Evolutionary conservation across 495 filamentous ascomycete species (phyloP), one percentile per base, ranked within the genome.

Genomic region (Rostrohypoxylon terebratum): DNA sequence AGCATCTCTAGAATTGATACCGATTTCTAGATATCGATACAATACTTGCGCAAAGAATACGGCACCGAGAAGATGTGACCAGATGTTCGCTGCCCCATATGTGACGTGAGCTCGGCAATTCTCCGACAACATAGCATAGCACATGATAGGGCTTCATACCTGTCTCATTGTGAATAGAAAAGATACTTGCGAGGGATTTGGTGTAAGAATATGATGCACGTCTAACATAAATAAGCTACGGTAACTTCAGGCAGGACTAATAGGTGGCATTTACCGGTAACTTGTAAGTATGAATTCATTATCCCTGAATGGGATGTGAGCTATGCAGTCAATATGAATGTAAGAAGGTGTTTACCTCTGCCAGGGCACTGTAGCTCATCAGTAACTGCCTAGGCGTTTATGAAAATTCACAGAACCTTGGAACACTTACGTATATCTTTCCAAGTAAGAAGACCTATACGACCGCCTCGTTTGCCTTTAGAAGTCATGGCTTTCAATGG

Each of bases 221-320:
- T 14, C 54, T 58, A 18, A 21, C 7, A 4, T 36, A 36, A 20
- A 21, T 58, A 6, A 58, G 44, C 10, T 44, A 6, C 18, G 36
- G 14, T 20, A 8, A 3, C 28, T 34, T n/a, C 8, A 62, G 16
- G 50, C 23, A 20, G 3, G 20, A 23, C 3, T 7, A 6, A 23
- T 9, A 25, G 1, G 21, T 28, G 6, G 21, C 18, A 42, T 33
- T 51, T 53, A 63, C 60, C 60, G 60, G 40, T 63, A 63, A 9
- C 47, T 14, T n/a, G 60, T 63, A 7, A 53, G 34, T 14, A 63
- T 63, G 14, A 63, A 63, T n/a, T 63, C 45, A 53, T 63, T 63
- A 13, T 53, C 60, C 33, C 45, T 63, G n/a, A 11, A 40, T 53
- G 31, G 28, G 16, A 9, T 7, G 33, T 63, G 20, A 63, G 60